Evolutionary conservation across 1,284 basidiomycete genomes (phyloP).

Genomic region (Cryptococcus hybrid): DNA sequence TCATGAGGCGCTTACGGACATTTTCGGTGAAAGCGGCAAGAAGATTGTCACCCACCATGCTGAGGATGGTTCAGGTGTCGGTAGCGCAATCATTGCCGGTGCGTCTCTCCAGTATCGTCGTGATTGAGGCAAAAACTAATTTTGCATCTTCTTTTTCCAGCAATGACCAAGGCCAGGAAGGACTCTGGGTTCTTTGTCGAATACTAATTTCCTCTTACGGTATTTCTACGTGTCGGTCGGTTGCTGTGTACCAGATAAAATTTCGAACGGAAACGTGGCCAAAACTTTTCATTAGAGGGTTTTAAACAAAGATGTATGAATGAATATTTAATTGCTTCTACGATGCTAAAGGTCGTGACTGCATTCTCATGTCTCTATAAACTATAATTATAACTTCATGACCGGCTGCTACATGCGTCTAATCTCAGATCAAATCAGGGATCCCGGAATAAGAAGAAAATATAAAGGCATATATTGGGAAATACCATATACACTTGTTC

Average conservation of each 20-base stretch:
- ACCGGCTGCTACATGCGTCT: neutral
- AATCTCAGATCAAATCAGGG: no score
- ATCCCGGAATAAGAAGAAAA: neutral
- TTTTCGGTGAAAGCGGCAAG: constrained; percentile 89
- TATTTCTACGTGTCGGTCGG: no score
- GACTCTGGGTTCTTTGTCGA: constrained; percentile 43
- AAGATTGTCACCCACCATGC: constrained; percentile 87
- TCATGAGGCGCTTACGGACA: constrained; percentile 82
- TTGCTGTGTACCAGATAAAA: no score
- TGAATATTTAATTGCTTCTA: neutral
- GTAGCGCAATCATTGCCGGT: constrained; percentile 94
- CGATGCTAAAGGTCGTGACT: no score
- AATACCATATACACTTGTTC: neutral
- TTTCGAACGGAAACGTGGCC: neutral
- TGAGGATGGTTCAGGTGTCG: constrained; percentile 92
- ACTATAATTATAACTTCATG: neutral
- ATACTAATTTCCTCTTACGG: constrained; percentile 17
- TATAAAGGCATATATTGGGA: neutral
- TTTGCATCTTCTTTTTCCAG: constrained; percentile 31
- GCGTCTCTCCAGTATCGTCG: constrained; percentile 24
- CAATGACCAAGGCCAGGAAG: constrained; percentile 64
- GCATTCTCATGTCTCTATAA: no score
- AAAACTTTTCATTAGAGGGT: neutral
- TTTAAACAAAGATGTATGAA: neutral
- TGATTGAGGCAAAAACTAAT: neutral